These are phyloP conservation scores for Monosporozyma aquatica DNA, from an alignment of 805 yeast species.

Conservation along the genomic window DNA sequence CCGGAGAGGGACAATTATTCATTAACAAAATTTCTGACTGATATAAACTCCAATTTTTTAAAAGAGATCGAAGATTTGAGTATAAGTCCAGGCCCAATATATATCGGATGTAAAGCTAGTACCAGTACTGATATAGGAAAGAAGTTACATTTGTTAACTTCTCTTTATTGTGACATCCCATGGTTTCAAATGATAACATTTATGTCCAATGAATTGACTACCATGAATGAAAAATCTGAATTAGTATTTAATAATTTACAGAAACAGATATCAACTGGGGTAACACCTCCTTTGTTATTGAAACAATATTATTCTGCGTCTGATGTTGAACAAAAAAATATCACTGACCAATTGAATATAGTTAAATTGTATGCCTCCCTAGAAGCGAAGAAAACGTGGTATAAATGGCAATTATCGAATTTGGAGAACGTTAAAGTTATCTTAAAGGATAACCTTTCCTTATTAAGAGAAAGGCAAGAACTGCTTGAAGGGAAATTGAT, in stretches of 20 bases:
- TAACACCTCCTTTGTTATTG: slow-evolving; percentile 49
- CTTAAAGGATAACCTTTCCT: slow-evolving; percentile 20
- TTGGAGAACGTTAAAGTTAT: slow-evolving; percentile 36
- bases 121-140: too few relatives aligned
- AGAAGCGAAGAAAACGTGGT: slow-evolving; percentile 51
- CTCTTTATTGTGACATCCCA: slow-evolving; percentile 23
- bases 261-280: slow-evolving; percentile 39
- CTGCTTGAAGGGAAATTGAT: slow-evolving; percentile 13
- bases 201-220: slow-evolving; percentile 45
- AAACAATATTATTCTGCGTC: slow-evolving; percentile 38
- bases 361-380: slow-evolving; percentile 44
- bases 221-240: slow-evolving; percentile 42
- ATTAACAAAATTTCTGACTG: slow-evolving; percentile 13
- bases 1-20: slow-evolving; percentile 5
- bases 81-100: slow-evolving; percentile 5
- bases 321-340: slow-evolving; percentile 31
- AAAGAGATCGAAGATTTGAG: slow-evolving; percentile 13
- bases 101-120: slow-evolving; percentile 8
- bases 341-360: slow-evolving; percentile 41
- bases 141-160: too few relatives aligned
- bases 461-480: slow-evolving; percentile 20
- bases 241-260: slow-evolving; percentile 39
- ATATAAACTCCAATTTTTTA: slow-evolving; percentile 10
- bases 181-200: slow-evolving; percentile 40
- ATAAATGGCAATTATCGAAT: slow-evolving; percentile 51